Conservation (phyloP, 768 basidiomycete genomes). For the Lentinus tigrinus region DNA sequence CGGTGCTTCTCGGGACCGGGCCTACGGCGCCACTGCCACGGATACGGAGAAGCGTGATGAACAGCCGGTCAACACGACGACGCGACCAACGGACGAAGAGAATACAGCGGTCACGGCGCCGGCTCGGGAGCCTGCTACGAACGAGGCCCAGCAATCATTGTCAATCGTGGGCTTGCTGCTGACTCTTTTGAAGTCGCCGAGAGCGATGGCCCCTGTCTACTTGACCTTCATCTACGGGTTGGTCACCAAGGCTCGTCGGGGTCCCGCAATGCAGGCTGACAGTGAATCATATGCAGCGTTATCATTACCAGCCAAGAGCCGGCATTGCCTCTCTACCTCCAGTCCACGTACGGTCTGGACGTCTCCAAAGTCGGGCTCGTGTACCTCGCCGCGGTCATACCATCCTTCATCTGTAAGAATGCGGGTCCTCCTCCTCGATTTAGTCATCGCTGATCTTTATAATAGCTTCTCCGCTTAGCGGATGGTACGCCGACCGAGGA, state of each 20-base stretch:
- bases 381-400: conserved; percentile 62
- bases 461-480: conserved; percentile 58
- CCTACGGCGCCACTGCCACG: not conserved
- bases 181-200: conserved; percentile 25
- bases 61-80: not conserved
- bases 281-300: conserved; percentile 9
- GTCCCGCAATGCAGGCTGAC: too few relatives aligned
- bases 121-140: not conserved
- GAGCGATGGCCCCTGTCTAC: conserved; percentile 27
- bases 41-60: conserved; percentile 5
- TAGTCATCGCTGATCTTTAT: not conserved
- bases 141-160: not conserved
- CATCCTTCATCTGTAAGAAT: conserved; percentile 59
- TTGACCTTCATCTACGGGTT: conserved; percentile 36
- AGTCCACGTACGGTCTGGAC: conserved; percentile 31
- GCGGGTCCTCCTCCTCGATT: conserved; percentile 8
- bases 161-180: conserved; percentile 22
- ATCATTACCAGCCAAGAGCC: conserved; percentile 32
- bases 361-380: conserved; percentile 57
- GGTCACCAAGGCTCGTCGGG: too few relatives aligned
- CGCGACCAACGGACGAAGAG: not conserved
- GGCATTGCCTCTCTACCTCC: conserved; percentile 35
- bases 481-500: conserved; percentile 52
- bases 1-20: not conserved
- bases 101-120: not conserved